These are phyloP conservation scores for Lichtheimia ramosa DNA, from an alignment of 371 early-diverging fungal species.

Conservation along the genomic window DNA sequence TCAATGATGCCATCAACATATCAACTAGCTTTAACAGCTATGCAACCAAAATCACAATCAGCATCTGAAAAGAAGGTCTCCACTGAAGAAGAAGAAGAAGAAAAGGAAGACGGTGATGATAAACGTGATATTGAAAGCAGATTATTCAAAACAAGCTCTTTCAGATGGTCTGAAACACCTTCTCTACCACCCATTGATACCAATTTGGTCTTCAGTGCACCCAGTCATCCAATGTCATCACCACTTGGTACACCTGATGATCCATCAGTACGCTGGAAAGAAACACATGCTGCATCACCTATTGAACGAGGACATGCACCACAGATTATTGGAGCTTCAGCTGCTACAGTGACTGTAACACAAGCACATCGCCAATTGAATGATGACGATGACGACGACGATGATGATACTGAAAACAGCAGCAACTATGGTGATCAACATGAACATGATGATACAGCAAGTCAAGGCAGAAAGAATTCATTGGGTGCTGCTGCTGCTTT, in stretches of 20 bases:
- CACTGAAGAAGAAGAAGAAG: background rate
- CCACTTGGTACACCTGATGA: conserved; percentile 15
- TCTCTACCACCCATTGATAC: conserved; percentile 19
- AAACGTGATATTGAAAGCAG: background rate
- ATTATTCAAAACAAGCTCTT: conserved; percentile 14
- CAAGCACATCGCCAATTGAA: background rate
- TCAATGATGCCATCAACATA: too few relatives aligned
- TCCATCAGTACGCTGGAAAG: conserved; percentile 30
- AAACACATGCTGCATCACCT: conserved; percentile 29
- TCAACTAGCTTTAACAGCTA: too few relatives aligned
- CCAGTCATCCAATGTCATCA: background rate
- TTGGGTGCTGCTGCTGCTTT: conserved; percentile 1
- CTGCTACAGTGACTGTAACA: conserved; percentile 18
- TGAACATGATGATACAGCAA: background rate
- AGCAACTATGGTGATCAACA: background rate
- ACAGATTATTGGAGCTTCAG: conserved; percentile 15
- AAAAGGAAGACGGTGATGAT: background rate
- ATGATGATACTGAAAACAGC: background rate
- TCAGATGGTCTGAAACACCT: conserved; percentile 21
- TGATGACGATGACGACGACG: background rate
- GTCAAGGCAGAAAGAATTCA: background rate
- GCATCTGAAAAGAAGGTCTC: background rate
- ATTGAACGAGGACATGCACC: conserved; percentile 29
- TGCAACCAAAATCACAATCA: background rate
- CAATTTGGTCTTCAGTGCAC: conserved; percentile 12